phyloP scores from a whole-genome alignment of 2,329 filamentous ascomycete genomes.

The Rutstroemia sp. region DNA sequence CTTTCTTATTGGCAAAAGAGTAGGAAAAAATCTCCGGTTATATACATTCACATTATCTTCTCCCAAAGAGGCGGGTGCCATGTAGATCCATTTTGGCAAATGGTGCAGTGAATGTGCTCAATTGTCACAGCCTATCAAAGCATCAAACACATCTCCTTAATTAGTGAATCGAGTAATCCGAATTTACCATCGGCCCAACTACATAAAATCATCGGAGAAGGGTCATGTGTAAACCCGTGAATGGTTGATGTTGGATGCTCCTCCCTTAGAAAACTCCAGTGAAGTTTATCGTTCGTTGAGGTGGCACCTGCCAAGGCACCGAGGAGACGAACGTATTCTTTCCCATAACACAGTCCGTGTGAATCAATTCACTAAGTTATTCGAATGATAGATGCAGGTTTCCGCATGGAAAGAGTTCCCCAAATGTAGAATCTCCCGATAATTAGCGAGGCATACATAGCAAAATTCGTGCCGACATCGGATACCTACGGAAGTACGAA shows the following conservation, averaged over 20 bases:
- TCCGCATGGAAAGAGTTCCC: background rate
- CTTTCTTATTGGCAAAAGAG: background rate
- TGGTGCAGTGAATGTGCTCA: too few relatives aligned
- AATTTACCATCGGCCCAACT: too few relatives aligned
- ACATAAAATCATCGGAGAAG: too few relatives aligned
- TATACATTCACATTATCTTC: background rate
- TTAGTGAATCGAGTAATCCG: too few relatives aligned
- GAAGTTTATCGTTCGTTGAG: too few relatives aligned
- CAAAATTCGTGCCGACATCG: background rate
- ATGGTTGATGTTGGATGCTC: too few relatives aligned
- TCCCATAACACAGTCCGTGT: background rate
- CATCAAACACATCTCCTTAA: background rate
- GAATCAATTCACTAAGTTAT: background rate
- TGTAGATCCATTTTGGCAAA: background rate
- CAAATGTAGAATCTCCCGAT: background rate
- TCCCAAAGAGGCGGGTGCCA: background rate
- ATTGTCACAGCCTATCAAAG: background rate
- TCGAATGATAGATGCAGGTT: background rate
- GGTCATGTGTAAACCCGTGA: too few relatives aligned
- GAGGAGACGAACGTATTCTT: too few relatives aligned
- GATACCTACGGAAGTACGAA: background rate
- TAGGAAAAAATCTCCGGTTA: background rate
- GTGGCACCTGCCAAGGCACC: too few relatives aligned
- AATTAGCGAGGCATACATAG: background rate
- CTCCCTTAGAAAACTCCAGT: too few relatives aligned